phyloP scores from a whole-genome alignment of 768 basidiomycete genomes.

The Termitomyces sp. region DNA sequence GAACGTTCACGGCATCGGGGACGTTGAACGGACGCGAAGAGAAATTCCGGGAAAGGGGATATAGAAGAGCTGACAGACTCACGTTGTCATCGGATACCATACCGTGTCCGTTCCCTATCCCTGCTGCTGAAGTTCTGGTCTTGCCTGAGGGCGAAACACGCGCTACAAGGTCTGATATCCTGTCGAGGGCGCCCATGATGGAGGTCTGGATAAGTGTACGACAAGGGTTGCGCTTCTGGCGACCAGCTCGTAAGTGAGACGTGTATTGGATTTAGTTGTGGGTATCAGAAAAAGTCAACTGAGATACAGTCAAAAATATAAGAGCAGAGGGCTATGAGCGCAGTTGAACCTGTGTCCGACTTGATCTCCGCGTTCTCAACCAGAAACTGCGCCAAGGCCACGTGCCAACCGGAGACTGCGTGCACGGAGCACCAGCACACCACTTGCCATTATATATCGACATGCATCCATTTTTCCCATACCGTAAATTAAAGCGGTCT shows the following conservation, averaged over 20 bases:
- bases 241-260: background rate
- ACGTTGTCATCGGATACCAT: conserved; percentile 72
- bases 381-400: background rate
- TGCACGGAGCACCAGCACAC: background rate
- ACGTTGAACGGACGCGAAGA: conserved; percentile 1
- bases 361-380: conserved; percentile 2
- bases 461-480: background rate
- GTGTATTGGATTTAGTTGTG: background rate
- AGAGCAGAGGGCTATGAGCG: background rate
- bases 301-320: background rate
- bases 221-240: background rate
- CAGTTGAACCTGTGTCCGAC: background rate
- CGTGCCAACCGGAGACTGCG: background rate
- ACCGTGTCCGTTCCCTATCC: conserved; percentile 55
- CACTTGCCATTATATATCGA: background rate
- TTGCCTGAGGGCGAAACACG: conserved; percentile 41
- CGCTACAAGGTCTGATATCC: conserved; percentile 43
- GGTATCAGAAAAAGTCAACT: background rate
- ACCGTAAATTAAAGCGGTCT: background rate
- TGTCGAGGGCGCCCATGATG: conserved; percentile 52
- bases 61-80: conserved; percentile 25
- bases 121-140: conserved; percentile 38
- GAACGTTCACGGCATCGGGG: background rate
- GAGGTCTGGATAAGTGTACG: background rate
- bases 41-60: background rate